Evolutionary conservation across 2,329 filamentous ascomycete species (phyloP).

Genomic region (Polytolypa hystricis): DNA sequence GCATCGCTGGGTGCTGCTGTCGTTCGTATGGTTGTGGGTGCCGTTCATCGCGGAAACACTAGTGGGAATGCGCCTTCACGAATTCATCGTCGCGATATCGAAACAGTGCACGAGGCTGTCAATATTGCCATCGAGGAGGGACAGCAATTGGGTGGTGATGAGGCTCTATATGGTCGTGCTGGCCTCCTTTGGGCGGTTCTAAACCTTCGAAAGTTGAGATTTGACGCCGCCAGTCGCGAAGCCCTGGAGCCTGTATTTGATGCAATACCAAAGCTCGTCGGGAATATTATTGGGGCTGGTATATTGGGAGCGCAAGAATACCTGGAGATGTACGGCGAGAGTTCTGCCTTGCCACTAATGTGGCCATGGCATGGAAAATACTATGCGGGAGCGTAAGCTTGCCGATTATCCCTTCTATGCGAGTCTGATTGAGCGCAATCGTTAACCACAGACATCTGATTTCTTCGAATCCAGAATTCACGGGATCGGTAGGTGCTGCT

Average conservation of each 20-base stretch:
- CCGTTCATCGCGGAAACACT: conserved; percentile 5
- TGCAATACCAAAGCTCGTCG: conserved; percentile 21
- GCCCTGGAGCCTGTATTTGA: conserved; percentile 18
- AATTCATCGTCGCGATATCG: conserved; percentile 20
- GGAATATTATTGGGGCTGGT: conserved; percentile 25
- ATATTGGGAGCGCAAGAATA: conserved; percentile 22
- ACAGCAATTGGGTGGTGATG: conserved; percentile 25
- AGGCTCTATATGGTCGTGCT: conserved; percentile 28
- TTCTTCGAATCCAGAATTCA: conserved; percentile 12
- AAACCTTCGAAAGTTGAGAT: conserved; percentile 21
- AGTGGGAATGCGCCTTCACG: conserved; percentile 7
- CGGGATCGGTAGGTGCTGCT: conserved; percentile 13
- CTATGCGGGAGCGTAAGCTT: conserved; percentile 28
- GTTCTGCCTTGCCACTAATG: conserved; percentile 28
- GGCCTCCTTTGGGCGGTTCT: conserved; percentile 28
- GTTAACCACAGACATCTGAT: not conserved
- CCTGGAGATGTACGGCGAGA: conserved; percentile 18
- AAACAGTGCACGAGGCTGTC: conserved; percentile 19
- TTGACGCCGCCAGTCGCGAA: conserved; percentile 13
- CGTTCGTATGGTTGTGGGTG: conserved; percentile 19
- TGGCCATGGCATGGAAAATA: conserved; percentile 29
- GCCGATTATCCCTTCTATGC: conserved; percentile 8
- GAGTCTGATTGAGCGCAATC: conserved; percentile 16
- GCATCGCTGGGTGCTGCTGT: conserved; percentile 18
- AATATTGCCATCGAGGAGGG: conserved; percentile 21